phyloP scores from a whole-genome alignment of 306 rosid species.

The Rosa persica region DNA sequence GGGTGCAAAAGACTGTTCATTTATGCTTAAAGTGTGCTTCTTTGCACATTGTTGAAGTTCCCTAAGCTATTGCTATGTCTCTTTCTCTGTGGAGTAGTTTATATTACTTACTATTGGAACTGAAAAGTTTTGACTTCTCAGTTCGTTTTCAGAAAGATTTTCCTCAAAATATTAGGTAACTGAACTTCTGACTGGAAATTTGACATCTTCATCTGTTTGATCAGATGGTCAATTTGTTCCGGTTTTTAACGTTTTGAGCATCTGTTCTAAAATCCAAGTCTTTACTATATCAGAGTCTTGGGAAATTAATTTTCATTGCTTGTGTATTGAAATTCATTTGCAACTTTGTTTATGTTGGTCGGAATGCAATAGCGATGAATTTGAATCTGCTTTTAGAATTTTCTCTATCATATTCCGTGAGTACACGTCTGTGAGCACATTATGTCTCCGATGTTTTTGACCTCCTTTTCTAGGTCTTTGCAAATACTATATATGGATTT shows the following conservation, averaged over 20 bases:
- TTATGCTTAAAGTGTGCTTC: background rate
- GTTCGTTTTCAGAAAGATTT: background rate
- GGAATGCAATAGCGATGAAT: no score
- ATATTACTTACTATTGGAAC: background rate
- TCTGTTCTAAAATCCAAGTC: background rate
- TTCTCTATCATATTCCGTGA: no score
- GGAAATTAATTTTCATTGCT: background rate
- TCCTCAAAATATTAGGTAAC: no score
- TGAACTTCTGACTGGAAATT: background rate
- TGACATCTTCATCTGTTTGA: background rate
- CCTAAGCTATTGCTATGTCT: background rate
- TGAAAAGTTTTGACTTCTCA: background rate
- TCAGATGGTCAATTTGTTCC: background rate
- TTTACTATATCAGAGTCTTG: background rate
- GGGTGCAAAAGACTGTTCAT: background rate
- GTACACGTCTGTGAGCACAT: no score
- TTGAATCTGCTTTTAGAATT: no score
- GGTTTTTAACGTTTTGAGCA: background rate
- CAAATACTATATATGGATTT: no score
- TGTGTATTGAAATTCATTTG: background rate
- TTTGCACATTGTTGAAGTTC: background rate
- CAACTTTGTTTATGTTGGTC: background rate
- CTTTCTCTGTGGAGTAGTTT: background rate
- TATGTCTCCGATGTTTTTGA: no score
- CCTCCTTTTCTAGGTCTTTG: no score